Evolutionary conservation across 139 green algal genomes (phyloP).

Genomic region (Diplosphaera chodatii): DNA sequence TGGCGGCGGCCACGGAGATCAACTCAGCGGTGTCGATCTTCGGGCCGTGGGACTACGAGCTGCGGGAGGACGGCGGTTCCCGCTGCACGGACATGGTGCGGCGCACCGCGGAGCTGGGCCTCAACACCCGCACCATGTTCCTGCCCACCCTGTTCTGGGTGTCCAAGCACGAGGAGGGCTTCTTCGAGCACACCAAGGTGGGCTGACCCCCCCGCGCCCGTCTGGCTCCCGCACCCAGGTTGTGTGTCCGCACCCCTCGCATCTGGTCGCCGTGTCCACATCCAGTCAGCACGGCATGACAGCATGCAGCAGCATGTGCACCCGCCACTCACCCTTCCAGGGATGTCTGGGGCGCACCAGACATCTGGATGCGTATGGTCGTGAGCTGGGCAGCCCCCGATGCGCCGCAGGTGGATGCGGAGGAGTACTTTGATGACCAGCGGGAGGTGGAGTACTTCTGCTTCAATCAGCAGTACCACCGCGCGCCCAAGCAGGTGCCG

Average conservation of each 20-base stretch:
- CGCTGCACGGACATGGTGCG: slow-evolving; percentile 1
- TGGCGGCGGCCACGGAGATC: not conserved
- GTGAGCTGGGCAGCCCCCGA: too few relatives aligned
- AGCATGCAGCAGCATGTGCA: too few relatives aligned
- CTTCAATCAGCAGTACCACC: slow-evolving; percentile 1
- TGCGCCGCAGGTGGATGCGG: not conserved
- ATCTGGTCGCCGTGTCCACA: too few relatives aligned
- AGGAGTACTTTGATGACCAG: not conserved
- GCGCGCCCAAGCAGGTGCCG: not conserved
- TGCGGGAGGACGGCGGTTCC: not conserved
- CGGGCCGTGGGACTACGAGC: not conserved
- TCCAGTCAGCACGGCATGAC: too few relatives aligned
- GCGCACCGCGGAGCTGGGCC: not conserved
- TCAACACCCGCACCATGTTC: slow-evolving; percentile 1
- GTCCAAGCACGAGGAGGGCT: not conserved
- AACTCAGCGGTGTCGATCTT: not conserved
- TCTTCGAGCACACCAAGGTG: not conserved
- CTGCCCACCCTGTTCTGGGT: not conserved
- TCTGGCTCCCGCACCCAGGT: too few relatives aligned
- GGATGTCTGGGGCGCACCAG: too few relatives aligned
- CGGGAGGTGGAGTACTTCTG: slow-evolving; percentile 1
- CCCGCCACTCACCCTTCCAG: too few relatives aligned
- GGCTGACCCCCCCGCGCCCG: too few relatives aligned
- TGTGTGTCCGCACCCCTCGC: too few relatives aligned
- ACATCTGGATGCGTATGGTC: too few relatives aligned